Percentiles rank a stretch among this genome's conserved stretches.
Evolutionary conservation across 768 basidiomycete genomes (phyloP).

Genomic region (Phylloporus arenicola): DNA sequence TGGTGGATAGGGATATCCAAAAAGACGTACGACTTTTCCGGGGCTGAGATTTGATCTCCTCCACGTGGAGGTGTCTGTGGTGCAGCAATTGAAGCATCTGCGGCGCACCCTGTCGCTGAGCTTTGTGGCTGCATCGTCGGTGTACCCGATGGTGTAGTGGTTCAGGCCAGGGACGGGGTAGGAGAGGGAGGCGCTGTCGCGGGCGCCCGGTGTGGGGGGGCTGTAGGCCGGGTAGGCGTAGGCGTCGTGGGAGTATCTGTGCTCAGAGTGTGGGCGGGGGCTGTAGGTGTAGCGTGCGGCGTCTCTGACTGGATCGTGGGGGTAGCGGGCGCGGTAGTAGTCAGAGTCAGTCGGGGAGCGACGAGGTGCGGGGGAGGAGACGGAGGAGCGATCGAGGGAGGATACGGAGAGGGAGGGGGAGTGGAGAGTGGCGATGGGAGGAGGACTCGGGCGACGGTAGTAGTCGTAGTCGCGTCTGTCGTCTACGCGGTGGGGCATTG

Average conservation of each 20-base stretch:
- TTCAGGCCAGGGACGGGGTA: slow-evolving; percentile 38
- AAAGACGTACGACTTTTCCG: slow-evolving; percentile 60
- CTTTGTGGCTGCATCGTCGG: slow-evolving; percentile 78
- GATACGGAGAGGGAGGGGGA: slow-evolving; percentile 59
- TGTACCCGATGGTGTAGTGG: slow-evolving; percentile 43
- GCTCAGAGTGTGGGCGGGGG: slow-evolving; percentile 23
- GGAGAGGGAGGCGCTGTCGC: slow-evolving; percentile 25
- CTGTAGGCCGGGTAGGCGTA: slow-evolving; percentile 27
- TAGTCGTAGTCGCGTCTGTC: slow-evolving; percentile 36
- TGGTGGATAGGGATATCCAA: too few relatives aligned
- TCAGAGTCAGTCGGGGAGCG: slow-evolving; percentile 33
- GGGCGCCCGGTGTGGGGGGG: slow-evolving; percentile 15
- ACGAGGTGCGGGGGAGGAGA: slow-evolving; percentile 53
- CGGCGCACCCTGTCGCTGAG: slow-evolving; percentile 70
- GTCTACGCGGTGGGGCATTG: slow-evolving; percentile 19
- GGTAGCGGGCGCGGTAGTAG: slow-evolving; percentile 36
- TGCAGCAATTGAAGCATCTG: slow-evolving; percentile 80
- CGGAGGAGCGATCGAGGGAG: slow-evolving; percentile 54
- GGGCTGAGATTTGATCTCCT: slow-evolving; percentile 69
- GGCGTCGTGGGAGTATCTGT: slow-evolving; percentile 31
- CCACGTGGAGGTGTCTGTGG: slow-evolving; percentile 82
- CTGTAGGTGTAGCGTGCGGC: slow-evolving; percentile 27
- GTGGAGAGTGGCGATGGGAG: slow-evolving; percentile 46
- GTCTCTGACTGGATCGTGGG: slow-evolving; percentile 31
- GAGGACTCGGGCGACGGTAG: slow-evolving; percentile 41